phyloP scores from a whole-genome alignment of 2,329 filamentous ascomycete species.

The Xylaria sp. region DNA sequence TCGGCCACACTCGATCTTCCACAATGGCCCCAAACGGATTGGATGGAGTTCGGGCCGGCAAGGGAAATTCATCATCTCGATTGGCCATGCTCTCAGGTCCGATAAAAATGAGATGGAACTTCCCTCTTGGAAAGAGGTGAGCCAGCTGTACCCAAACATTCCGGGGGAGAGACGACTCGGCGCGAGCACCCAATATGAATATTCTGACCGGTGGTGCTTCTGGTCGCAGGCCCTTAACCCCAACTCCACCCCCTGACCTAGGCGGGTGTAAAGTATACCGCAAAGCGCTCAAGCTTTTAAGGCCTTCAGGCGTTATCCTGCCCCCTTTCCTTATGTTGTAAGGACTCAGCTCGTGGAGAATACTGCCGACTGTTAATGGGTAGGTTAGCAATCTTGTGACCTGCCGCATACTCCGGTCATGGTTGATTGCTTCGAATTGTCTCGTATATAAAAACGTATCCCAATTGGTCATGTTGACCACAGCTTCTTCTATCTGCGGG shows the following conservation, averaged over 20 bases:
- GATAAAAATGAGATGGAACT: conserved; percentile 90
- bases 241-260: conserved; percentile 70
- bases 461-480: conserved; percentile 98
- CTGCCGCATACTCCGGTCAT: conserved; percentile 88
- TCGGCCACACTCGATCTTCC: conserved; percentile 84
- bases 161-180: conserved; percentile 94
- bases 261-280: conserved; percentile 93
- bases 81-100: conserved; percentile 96
- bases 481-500: conserved; percentile 85
- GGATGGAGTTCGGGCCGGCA: conserved; percentile 78
- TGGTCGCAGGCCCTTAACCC: conserved; percentile 78
- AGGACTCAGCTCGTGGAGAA: conserved; percentile 92
- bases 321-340: conserved; percentile 78
- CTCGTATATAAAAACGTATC: conserved; percentile 94
- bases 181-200: conserved; percentile 91
- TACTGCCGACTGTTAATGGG: conserved; percentile 85
- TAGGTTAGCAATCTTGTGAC: conserved; percentile 93
- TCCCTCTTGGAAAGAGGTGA: conserved; percentile 92
- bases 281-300: conserved; percentile 91
- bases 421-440: conserved; percentile 88
- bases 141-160: conserved; percentile 92
- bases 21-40: conserved; percentile 96
- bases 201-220: conserved; percentile 87
- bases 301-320: conserved; percentile 80
- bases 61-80: conserved; percentile 87